Base-by-base conservation (phyloP, 495 filamentous ascomycete genomes). In the Aspergillus sparsus region DNA sequence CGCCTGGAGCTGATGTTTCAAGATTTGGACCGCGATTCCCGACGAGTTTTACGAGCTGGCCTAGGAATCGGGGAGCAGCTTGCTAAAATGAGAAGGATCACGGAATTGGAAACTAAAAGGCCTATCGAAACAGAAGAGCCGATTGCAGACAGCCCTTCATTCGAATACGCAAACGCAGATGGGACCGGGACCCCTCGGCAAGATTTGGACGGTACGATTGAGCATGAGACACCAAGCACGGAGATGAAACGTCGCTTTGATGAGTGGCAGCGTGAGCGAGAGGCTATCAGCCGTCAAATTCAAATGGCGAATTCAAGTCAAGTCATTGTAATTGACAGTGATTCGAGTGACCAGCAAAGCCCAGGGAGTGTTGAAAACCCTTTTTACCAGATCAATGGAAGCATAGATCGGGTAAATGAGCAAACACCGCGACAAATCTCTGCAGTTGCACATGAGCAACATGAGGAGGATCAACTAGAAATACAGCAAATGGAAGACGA, bases 281-380 rank as follows among this genome's bases (percentile, higher is more conserved):
- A 84, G 55, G 73, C 71, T 9, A 74, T 84, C 35, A 83, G 77
- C 62, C 75, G 68, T 8, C 71, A 82, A 39, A 82, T 83, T 52
- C 64, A 79, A 44, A 71, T 77, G 62, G 75, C 81, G 15, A 77
- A 77, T 52, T 65, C 71, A 6, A 79, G 74, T 51, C 71, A 79
- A 58, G 70, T 84, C 33, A 80, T 85, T 54, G 72, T 78, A 32
- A 77, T 84, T 58, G 71, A 82, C 35, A 81, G 81, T 46, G 80
- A 83, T 63, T 69, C 70, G 7, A 64, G 62, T 41, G 65, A 34
- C 8, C 34, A 32, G 10, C 33, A 49, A 39, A 58, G 47, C 37
- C 51, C 62, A 8, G 49, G 41, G 27, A 35, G 47, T 52, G 53
- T 51, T 3, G 49, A 51, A 31, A 51, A 51, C 21, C 49, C 32